Percentiles rank a stretch among this genome's conserved stretches.
Conservation (phyloP, 148 eudicot species). For the Linanthus parryae region DNA sequence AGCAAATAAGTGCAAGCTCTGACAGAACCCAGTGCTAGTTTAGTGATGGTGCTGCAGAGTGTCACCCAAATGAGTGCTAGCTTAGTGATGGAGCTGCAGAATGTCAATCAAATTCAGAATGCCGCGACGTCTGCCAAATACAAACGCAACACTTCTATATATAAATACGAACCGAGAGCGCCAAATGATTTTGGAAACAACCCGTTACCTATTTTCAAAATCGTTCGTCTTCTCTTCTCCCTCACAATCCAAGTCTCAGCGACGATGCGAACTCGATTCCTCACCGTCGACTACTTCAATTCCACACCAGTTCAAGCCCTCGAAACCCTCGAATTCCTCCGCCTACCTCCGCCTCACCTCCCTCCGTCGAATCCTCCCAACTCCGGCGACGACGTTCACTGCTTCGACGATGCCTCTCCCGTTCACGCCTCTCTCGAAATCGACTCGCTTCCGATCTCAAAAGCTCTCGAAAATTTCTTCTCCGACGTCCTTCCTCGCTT, state of each 20-base stretch:
- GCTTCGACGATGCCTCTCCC: constrained; percentile 23
- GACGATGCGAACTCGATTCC: constrained; percentile 71
- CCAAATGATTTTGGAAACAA: too few species aligned
- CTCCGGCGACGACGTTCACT: constrained; percentile 14
- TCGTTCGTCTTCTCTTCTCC: constrained; percentile 53
- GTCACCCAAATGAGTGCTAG: too few species aligned
- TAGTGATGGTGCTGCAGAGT: too few species aligned
- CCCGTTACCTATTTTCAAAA: constrained; percentile 31
- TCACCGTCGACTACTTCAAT: constrained; percentile 26
- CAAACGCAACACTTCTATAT: too few species aligned
- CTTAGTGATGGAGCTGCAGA: too few species aligned
- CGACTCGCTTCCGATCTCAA: constrained; percentile 31
- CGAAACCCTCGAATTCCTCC: constrained; percentile 54
- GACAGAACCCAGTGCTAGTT: too few species aligned
- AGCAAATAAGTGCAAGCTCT: too few species aligned
- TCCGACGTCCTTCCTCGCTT: constrained; percentile 54
- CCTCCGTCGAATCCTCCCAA: constrained; percentile 18
- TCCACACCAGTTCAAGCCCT: constrained; percentile 17
- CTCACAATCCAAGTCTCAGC: constrained; percentile 45
- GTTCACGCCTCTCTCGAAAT: constrained; percentile 23
- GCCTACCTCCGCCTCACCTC: constrained; percentile 39
- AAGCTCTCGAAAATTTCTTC: constrained; percentile 56
- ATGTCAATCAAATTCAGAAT: too few species aligned
- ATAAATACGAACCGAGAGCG: too few species aligned
- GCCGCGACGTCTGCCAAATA: too few species aligned